Base-by-base conservation (phyloP, 2,329 filamentous ascomycete genomes). In the Diaporthe helianthi region DNA sequence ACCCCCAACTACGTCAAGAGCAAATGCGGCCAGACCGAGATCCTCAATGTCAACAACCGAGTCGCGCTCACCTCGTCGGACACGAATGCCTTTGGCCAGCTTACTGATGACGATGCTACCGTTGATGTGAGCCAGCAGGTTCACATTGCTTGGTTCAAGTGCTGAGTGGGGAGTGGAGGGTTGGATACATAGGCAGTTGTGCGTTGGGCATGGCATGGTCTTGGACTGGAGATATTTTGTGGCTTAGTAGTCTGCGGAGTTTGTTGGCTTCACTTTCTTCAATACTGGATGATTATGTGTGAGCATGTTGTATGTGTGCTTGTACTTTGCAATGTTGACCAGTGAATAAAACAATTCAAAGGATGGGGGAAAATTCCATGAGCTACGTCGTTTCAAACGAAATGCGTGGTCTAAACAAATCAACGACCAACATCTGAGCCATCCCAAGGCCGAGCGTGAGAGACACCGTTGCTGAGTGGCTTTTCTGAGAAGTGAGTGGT, bases 31-130 rank as follows among this genome's bases (percentile, higher is more conserved):
- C 79, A 80, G 67, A 80, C 74, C 53, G 82, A 82, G 66, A 82
- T 84, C 71, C 80, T 84, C 74, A 83, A 83, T 76, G 77, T 83
- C 75, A 83, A 83, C 77, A 83, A 83, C 78, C 80, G 82, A 72
- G 81, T 83, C 64, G 78, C 79, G 22, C 76, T 83, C 55, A 79
- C 78, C 65, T 78, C 77, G 74, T 76, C 74, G 68, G 79, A 81
- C 75, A 46, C 72, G 54, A 75, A 73, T 24, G 81, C 81, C 69
- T 75, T 69, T 9, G 82, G 82, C 69, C 76, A 79, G 73, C 79
- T 83, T 75, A 81, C 81, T 22, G 79, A 83, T 74, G 81, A 83
- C 73, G 81, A 83, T 58, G 81, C 81, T 61, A 83, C 81, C 44
- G 78, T 83, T 63, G 80, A 80, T 52, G 79, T 83, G 72, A 82